Percentiles rank a stretch among this genome's conserved stretches.
phyloP scores from a whole-genome alignment of 345 rosid genomes.

The Reutealis trisperma region DNA sequence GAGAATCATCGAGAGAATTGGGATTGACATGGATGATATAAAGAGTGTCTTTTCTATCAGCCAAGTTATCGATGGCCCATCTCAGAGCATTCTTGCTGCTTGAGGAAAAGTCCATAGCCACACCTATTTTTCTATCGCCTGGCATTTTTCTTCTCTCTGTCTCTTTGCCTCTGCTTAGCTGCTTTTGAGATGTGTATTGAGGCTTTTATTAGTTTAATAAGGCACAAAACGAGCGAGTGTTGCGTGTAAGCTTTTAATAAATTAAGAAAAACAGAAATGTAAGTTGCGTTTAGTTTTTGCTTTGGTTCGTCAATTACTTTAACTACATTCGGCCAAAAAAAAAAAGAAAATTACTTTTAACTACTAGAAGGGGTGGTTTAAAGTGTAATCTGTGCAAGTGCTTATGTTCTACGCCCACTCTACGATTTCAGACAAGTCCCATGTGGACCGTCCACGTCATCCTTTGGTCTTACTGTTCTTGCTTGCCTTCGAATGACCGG shows the following conservation, averaged over 20 bases:
- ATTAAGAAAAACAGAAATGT: not conserved
- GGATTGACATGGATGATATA: slow-evolving; percentile 66
- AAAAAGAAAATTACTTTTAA: too few species aligned
- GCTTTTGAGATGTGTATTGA: too few species aligned
- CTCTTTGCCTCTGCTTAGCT: not conserved
- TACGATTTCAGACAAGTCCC: too few species aligned
- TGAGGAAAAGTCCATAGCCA: slow-evolving; percentile 90
- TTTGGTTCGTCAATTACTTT: too few species aligned
- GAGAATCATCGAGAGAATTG: slow-evolving; percentile 46
- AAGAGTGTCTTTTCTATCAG: slow-evolving; percentile 71
- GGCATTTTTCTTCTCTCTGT: slow-evolving; percentile 41
- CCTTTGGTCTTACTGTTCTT: not conserved
- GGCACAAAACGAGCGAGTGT: not conserved
- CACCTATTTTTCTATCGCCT: slow-evolving; percentile 66
- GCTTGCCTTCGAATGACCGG: too few species aligned
- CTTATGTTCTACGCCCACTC: too few species aligned
- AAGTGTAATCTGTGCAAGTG: too few species aligned
- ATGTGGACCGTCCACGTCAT: slow-evolving; percentile 17
- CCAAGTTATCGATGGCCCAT: slow-evolving; percentile 86
- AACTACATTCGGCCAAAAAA: too few species aligned
- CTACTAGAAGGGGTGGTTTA: too few species aligned
- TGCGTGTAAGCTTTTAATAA: not conserved
- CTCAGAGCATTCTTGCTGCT: slow-evolving; percentile 90
- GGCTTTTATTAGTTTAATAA: too few species aligned
- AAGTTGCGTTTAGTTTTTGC: not conserved